Percentiles rank a stretch among this genome's conserved stretches.
These are phyloP conservation scores for Coemansia sp. DNA, from an alignment of 192 early-diverging fungal species.

Conservation along the genomic window DNA sequence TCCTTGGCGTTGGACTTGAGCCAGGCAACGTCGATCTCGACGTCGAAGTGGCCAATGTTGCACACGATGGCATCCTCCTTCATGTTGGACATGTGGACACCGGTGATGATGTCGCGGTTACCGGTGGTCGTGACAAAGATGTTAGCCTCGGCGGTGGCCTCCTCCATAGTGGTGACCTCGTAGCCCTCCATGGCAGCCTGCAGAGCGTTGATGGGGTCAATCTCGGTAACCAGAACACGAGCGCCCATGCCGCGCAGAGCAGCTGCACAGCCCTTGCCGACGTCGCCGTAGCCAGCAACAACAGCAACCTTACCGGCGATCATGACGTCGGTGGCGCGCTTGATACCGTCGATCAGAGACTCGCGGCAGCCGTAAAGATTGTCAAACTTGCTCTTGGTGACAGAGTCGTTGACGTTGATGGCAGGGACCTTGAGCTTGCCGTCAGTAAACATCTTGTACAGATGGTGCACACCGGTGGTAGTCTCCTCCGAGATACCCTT, in stretches of 20 bases:
- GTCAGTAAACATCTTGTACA: conserved; percentile 98
- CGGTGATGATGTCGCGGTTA: conserved; percentile 97
- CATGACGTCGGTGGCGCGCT: conserved; percentile 99
- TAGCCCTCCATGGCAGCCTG: conserved; percentile 99
- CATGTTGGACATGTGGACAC: conserved; percentile 89
- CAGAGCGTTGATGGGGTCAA: conserved; percentile 99
- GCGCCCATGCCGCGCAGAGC: conserved; percentile 98
- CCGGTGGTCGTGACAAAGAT: conserved; percentile 99
- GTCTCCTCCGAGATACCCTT: conserved; percentile 98
- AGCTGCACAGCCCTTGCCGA: conserved; percentile 98
- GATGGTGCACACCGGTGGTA: conserved; percentile 99
- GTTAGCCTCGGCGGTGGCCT: conserved; percentile 84
- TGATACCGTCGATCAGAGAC: conserved; percentile 98
- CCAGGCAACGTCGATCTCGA: conserved; percentile 99
- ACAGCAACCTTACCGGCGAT: conserved; percentile 99
- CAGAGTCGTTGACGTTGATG: conserved; percentile 99
- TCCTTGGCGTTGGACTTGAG: conserved; percentile 88
- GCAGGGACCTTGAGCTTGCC: conserved; percentile 96
- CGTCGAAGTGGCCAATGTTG: conserved; percentile 99
- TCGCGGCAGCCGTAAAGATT: conserved; percentile 99
- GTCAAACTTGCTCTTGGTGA: conserved; percentile 99
- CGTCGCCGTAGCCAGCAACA: conserved; percentile 99
- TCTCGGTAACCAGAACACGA: conserved; percentile 95
- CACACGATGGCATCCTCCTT: conserved; percentile 99
- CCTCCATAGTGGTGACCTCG: conserved; percentile 99